These are phyloP conservation scores for Passiflora organensis DNA, from an alignment of 345 rosid species.

Conservation along the genomic window DNA sequence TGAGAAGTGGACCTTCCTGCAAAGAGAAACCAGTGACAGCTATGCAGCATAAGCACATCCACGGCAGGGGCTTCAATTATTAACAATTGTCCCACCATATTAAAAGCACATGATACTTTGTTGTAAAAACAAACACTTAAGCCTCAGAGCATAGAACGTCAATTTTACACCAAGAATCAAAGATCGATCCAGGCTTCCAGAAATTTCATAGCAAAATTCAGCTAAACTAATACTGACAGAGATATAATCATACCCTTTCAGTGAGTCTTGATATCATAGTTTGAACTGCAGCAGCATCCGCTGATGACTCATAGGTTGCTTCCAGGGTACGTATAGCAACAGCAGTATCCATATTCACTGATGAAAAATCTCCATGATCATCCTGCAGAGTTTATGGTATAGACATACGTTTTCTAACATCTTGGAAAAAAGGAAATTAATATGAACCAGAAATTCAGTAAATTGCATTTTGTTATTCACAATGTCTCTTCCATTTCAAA, in stretches of 20 bases:
- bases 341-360: slow-evolving; percentile 99
- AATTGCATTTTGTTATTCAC: not conserved
- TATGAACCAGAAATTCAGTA: not conserved
- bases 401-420: no score
- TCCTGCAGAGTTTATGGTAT: slow-evolving; percentile 73
- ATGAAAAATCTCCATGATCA: slow-evolving; percentile 92
- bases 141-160: no score
- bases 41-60: not conserved
- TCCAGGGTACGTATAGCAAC: slow-evolving; percentile 98
- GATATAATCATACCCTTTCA: slow-evolving; percentile 46
- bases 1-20: slow-evolving; percentile 88
- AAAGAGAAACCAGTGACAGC: slow-evolving; percentile 7
- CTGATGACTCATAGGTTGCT: slow-evolving; percentile 86
- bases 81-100: no score
- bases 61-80: not conserved
- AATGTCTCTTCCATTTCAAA: not conserved
- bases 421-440: not conserved
- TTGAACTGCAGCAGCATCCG: slow-evolving; percentile 89
- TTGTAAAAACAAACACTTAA: no score
- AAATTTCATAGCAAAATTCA: no score
- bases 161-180: no score
- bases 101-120: no score
- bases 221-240: no score
- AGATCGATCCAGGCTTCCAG: no score
- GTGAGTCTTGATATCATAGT: slow-evolving; percentile 71